Evolutionary conservation across 2,329 filamentous ascomycete species (phyloP).

Genomic region (Byssochlamys sp.): DNA sequence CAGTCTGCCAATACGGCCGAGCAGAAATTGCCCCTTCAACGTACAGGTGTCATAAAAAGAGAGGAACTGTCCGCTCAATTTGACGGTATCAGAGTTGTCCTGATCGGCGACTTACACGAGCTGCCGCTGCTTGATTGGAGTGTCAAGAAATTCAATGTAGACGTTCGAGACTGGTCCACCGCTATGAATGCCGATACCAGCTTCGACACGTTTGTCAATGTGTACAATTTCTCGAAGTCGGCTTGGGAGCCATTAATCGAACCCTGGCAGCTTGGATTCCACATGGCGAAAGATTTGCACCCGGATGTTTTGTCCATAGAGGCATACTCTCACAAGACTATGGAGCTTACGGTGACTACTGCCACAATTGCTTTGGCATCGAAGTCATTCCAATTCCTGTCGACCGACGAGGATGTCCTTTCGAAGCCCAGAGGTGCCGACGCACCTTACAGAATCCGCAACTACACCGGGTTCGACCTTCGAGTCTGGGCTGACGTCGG

Average conservation of each 20-base stretch:
- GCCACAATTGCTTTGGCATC: constrained; percentile 86
- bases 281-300: constrained; percentile 66
- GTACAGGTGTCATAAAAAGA: constrained; percentile 49
- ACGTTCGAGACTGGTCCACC: constrained; percentile 83
- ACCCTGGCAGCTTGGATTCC: constrained; percentile 89
- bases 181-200: constrained; percentile 76
- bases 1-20: constrained; percentile 28
- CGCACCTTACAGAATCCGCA: constrained; percentile 84
- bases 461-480: constrained; percentile 89
- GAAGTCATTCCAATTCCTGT: constrained; percentile 85
- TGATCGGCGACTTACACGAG: constrained; percentile 94
- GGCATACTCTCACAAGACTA: constrained; percentile 74
- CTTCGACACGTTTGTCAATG: constrained; percentile 89
- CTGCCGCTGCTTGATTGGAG: constrained; percentile 89
- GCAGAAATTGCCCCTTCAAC: constrained; percentile 27
- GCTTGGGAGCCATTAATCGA: constrained; percentile 95
- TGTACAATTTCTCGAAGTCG: constrained; percentile 98
- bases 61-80: constrained; percentile 81
- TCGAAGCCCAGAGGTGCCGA: constrained; percentile 87
- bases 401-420: constrained; percentile 77
- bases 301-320: constrained; percentile 74
- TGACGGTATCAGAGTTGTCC: constrained; percentile 78
- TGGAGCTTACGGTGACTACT: constrained; percentile 87
- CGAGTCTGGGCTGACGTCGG: constrained; percentile 70
- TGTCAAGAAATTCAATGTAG: constrained; percentile 76